These are phyloP conservation scores for Monascus ruber DNA, from an alignment of 2,329 filamentous ascomycete genomes.

Conservation along the genomic window DNA sequence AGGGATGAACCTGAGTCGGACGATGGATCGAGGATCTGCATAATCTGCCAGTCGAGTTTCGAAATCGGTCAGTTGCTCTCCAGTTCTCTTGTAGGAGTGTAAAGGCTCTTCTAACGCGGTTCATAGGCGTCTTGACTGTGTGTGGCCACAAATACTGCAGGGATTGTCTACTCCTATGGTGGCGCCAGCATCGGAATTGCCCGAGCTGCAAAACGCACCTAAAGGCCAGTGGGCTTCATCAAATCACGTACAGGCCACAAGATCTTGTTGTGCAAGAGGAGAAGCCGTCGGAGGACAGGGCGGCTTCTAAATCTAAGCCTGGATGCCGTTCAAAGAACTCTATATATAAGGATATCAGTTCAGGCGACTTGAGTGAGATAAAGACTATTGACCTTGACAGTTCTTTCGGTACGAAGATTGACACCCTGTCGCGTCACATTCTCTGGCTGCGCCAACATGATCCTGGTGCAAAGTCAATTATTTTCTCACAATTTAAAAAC, in stretches of 20 bases:
- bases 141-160: conserved; percentile 92
- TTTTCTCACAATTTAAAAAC: conserved; percentile 85
- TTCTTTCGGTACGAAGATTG: conserved; percentile 83
- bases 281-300: conserved; percentile 12
- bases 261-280: conserved; percentile 57
- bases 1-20: conserved; percentile 51
- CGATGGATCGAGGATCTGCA: conserved; percentile 56
- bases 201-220: conserved; percentile 72
- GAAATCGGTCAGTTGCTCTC: conserved; percentile 57
- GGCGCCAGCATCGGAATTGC: conserved; percentile 60
- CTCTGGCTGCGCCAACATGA: conserved; percentile 76
- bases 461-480: conserved; percentile 76
- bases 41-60: conserved; percentile 74
- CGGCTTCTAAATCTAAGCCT: conserved; percentile 11
- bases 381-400: conserved; percentile 62
- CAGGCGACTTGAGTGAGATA: conserved; percentile 63
- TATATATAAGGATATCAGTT: conserved; percentile 71
- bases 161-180: conserved; percentile 75
- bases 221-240: conserved; percentile 58
- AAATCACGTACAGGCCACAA: conserved; percentile 72
- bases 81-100: not conserved
- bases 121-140: conserved; percentile 46
- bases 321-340: conserved; percentile 26
- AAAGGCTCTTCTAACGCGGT: conserved; percentile 1
- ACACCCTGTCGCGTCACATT: conserved; percentile 69